A percentile compares a stretch with the other conserved stretches of the same genome.
phyloP scores from a whole-genome alignment of 495 filamentous ascomycete species.

The Darksidea phi region DNA sequence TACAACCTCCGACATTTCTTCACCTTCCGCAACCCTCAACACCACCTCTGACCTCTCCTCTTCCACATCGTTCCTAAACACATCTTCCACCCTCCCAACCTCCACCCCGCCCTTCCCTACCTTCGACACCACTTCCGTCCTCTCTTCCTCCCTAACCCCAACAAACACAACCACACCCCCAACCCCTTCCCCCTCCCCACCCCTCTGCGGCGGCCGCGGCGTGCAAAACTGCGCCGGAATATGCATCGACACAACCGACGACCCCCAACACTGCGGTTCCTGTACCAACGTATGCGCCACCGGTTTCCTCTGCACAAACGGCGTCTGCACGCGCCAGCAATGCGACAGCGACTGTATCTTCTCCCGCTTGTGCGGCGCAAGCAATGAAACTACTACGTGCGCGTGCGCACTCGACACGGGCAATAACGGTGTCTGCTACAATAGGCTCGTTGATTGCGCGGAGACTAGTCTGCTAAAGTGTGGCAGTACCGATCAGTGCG shows the following conservation, averaged over 20 bases:
- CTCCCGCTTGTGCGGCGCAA: slow-evolving; percentile 2
- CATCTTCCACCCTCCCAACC: slow-evolving; percentile 3
- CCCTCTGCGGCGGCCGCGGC: neutral
- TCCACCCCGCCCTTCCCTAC: slow-evolving; percentile 1
- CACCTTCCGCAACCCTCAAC: neutral
- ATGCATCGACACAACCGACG: slow-evolving; percentile 13
- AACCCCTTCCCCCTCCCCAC: slow-evolving; percentile 5
- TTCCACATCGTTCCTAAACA: neutral
- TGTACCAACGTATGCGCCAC: slow-evolving; percentile 18
- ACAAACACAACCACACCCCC: slow-evolving; percentile 1
- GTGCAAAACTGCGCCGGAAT: slow-evolving; percentile 14
- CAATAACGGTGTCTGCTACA: slow-evolving; percentile 23
- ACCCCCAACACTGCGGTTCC: slow-evolving; percentile 21
- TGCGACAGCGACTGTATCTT: slow-evolving; percentile 24
- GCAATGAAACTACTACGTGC: slow-evolving; percentile 10
- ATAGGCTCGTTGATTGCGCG: slow-evolving; percentile 2
- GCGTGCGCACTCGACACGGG: slow-evolving; percentile 20
- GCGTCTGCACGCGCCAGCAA: slow-evolving; percentile 18
- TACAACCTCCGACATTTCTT: neutral
- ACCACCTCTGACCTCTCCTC: neutral
- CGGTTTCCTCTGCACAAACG: slow-evolving; percentile 28
- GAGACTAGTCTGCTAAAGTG: neutral
- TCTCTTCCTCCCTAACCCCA: neutral
- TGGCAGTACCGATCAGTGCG: neutral
- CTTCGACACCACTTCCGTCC: neutral